A percentile compares a stretch with the other conserved stretches of the same genome.
phyloP scores from a whole-genome alignment of 108 stramenopile genomes.

The Discostella stelligeroides region DNA sequence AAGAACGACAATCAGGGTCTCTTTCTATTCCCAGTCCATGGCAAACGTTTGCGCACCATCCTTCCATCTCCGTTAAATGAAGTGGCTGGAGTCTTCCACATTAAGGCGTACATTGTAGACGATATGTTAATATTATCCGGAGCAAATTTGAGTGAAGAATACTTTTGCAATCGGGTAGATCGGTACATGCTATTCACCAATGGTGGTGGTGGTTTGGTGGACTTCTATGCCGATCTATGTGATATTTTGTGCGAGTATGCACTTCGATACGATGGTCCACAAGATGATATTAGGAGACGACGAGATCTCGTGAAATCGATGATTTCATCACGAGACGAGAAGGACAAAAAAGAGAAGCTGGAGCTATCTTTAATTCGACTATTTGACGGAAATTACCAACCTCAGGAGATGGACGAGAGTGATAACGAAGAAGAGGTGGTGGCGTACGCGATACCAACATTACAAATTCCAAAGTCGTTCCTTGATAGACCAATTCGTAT shows the following conservation, averaged over 20 bases:
- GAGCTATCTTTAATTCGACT: slow-evolving; percentile 30
- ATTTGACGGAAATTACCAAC: slow-evolving; percentile 20
- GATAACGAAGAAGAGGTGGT: slow-evolving; percentile 22
- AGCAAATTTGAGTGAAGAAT: slow-evolving; percentile 87
- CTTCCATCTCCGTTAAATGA: slow-evolving; percentile 83
- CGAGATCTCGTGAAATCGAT: background rate
- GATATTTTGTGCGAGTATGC: slow-evolving; percentile 63
- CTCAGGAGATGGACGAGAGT: background rate
- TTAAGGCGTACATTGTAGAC: slow-evolving; percentile 85
- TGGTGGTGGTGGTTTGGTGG: slow-evolving; percentile 74
- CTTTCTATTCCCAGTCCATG: slow-evolving; percentile 67
- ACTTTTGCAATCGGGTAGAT: slow-evolving; percentile 83
- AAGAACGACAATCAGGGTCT: slow-evolving; percentile 37
- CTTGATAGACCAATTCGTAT: slow-evolving; percentile 30
- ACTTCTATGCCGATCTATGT: slow-evolving; percentile 74
- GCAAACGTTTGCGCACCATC: slow-evolving; percentile 39
- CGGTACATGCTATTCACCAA: slow-evolving; percentile 70
- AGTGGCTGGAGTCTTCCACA: slow-evolving; percentile 86
- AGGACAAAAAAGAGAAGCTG: slow-evolving; percentile 30
- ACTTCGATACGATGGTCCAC: slow-evolving; percentile 37
- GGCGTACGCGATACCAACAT: slow-evolving; percentile 68
- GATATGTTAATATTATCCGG: slow-evolving; percentile 76
- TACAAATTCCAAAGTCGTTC: slow-evolving; percentile 60
- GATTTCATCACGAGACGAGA: slow-evolving; percentile 6
- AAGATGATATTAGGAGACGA: background rate